Conservation (phyloP, 2,329 filamentous ascomycete species). For the Pseudopithomyces maydicus region DNA sequence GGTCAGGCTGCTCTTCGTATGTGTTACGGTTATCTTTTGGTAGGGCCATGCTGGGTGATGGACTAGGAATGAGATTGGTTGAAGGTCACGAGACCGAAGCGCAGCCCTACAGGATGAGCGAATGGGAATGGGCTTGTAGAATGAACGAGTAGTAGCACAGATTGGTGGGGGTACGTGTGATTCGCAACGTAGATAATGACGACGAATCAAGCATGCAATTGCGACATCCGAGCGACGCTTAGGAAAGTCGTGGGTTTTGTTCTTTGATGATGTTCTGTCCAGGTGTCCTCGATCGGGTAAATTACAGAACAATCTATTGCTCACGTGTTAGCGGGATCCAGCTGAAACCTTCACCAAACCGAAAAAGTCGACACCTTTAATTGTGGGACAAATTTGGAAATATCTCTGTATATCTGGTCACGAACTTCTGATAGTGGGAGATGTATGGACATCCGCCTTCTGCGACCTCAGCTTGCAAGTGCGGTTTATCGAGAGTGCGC, state of each 20-base stretch:
- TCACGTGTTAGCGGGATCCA: conserved; percentile 6
- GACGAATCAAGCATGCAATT: conserved; percentile 2
- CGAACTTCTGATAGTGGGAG: no score
- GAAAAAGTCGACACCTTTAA: neutral
- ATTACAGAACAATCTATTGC: conserved; percentile 23
- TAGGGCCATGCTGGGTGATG: conserved; percentile 8
- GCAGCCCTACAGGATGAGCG: neutral
- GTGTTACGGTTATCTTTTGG: conserved; percentile 15
- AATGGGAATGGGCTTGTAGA: neutral
- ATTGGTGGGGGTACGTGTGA: neutral
- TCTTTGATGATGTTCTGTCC: conserved; percentile 10
- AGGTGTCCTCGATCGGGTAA: conserved; percentile 34
- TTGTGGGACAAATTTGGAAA: no score
- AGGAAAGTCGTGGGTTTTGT: conserved; percentile 5
- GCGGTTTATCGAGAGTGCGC: no score
- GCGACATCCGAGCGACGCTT: neutral
- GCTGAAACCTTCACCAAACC: neutral
- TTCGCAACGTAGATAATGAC: neutral
- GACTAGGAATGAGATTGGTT: neutral
- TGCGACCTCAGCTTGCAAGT: no score
- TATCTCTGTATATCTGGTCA: no score
- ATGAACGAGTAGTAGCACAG: neutral
- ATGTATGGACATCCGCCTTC: no score
- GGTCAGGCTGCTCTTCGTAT: conserved; percentile 28
- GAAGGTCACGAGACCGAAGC: neutral